Conservation (phyloP, 108 stramenopile genomes). For the Cyclotella choctawhatcheeana region DNA sequence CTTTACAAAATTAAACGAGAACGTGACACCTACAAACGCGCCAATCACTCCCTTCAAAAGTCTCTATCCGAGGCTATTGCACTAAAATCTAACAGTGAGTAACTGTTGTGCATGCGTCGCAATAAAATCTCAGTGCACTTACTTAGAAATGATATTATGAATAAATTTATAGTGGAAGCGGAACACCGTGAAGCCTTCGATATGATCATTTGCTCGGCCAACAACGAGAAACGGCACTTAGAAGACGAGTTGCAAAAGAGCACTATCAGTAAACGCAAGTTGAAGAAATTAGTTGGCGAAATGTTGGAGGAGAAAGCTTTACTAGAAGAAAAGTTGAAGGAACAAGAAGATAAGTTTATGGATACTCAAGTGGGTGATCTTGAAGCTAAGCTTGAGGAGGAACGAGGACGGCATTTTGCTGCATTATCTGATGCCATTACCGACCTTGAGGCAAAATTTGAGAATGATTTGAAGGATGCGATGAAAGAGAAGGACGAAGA, state of each 20-base stretch:
- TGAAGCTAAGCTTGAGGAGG: slow-evolving; percentile 6
- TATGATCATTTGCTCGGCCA: background rate
- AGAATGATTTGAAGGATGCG: slow-evolving; percentile 8
- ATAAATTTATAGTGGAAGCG: too few relatives aligned
- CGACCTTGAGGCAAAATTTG: slow-evolving; percentile 25
- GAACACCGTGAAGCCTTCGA: slow-evolving; percentile 9
- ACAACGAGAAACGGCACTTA: background rate
- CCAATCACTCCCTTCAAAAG: slow-evolving; percentile 10
- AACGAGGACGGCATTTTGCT: background rate
- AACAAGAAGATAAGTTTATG: background rate
- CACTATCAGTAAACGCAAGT: background rate
- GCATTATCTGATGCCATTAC: slow-evolving; percentile 16
- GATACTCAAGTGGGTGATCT: background rate
- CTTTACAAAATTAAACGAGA: slow-evolving; percentile 22
- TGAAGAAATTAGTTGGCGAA: slow-evolving; percentile 1
- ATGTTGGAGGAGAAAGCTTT: slow-evolving; percentile 3
- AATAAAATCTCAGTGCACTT: too few relatives aligned
- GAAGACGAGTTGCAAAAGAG: slow-evolving; percentile 1
- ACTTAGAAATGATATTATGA: too few relatives aligned
- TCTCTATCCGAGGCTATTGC: background rate
- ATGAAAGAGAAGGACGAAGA: slow-evolving; percentile 26
- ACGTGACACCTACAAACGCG: slow-evolving; percentile 20
- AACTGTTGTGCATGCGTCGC: too few relatives aligned
- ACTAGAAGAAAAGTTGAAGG: slow-evolving; percentile 5
- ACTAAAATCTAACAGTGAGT: background rate